Evolutionary conservation across 179 eudicot genomes (phyloP), one percentile per base, ranked within the genome.

Genomic region (Monotropa hypopitys): DNA sequence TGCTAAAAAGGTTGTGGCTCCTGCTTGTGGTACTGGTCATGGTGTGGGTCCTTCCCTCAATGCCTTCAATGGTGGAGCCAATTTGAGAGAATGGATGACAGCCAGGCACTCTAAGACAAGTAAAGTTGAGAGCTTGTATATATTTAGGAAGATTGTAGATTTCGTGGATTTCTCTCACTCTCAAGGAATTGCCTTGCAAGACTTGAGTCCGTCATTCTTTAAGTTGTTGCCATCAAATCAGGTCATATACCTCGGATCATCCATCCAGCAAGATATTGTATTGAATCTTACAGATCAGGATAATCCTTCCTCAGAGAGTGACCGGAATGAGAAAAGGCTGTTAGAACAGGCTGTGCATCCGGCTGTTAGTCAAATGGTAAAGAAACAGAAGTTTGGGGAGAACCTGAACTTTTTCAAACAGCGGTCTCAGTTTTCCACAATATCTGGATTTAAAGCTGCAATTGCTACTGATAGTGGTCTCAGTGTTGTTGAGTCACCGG

Each of bases 71-170:
- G 88, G 76, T 67, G 92, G 88, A 23, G 82, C 86, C n/a, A 86
- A 76, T 88, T 80, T 96, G 84, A 93, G 96, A 88, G 91, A 90
- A 77, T 90, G 96, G 96, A 85, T 96, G 82, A 88, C 83, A 76
- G 76, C 87, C 70, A 82, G 87, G 73, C 72, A 73, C 51, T 85
- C 72, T 40, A 85, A 81, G 51, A 70, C 85, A 61, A 81, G 79
- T 77, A 96, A 91, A 82, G 84, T 77, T 23, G 86, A 86, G 73
- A 85, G 86, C 66, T 43, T 90, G 80, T 61, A 70, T 46, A 82
- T 89, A 66, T 96, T 90, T 72, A 89, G 88, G 84, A 88, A 88
- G 82, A 84, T 93, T 76, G 85, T 96, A 81, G 88, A 89, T 81
- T 54, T 89, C 73, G 93, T 96, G 82, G 74, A 87, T 83, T 80